Evolutionary conservation across 768 basidiomycete species (phyloP), one percentile per base, ranked within the genome.

Genomic region (Lenzites betulinus): DNA sequence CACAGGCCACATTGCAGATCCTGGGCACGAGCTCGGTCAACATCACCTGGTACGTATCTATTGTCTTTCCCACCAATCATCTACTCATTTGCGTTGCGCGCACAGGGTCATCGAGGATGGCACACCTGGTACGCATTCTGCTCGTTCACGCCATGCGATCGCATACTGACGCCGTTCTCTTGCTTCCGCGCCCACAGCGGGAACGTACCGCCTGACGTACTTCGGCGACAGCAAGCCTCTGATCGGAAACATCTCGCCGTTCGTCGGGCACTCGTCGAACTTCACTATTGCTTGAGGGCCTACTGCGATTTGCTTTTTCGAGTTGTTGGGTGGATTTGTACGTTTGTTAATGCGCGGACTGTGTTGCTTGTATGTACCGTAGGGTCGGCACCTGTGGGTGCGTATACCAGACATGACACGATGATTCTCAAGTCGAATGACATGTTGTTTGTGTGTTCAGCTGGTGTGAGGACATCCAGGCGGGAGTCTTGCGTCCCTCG

Each of bases 171-270:
- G 30, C 18, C 51, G 39, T 20, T n/a, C n/a, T n/a, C n/a, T n/a
- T 7, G 3, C 16, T 0, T 20, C 23, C 23, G 35, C 63, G 30
- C 38, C 0, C 8, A 33, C 67, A 86, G 89, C 82, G 28, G 90
- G 90, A 30, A 84, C 80, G 5, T 92, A 92, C 73, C 87, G 87
- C 26, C 72, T 92, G 28, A 74, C 70, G 50, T 92, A 92, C 71
- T 85, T 83, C 62, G 91, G 90, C 9, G 89, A 93, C 71, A 83
- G 84, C n/a, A 92, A 92, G 75, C 78, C 84, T 1, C 70, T 88
- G 46, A 74, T 85, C 50, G 89, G 90, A 7, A 73, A 78, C 28
- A 86, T 91, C 59, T 78, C 77, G 13, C 67, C 87, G 1, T 92
- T 92, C 73, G 79, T 78, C 25, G 86, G 86, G 20, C 74, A 74